These are phyloP conservation scores for Termitomyces sp. DNA, from an alignment of 768 basidiomycete genomes.

Conservation along the genomic window DNA sequence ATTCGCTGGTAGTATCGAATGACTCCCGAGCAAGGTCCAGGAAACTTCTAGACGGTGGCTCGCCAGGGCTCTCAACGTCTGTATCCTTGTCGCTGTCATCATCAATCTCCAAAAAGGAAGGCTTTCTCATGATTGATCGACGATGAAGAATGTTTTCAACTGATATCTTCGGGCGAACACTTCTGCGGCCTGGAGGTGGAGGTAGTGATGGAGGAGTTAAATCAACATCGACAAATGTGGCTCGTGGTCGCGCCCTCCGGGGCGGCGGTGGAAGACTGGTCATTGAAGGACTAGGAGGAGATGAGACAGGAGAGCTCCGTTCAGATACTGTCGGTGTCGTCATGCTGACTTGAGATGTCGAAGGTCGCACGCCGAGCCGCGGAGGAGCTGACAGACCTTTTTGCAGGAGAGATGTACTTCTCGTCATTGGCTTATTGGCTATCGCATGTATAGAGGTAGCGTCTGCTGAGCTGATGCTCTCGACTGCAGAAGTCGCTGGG, in stretches of 20 bases:
- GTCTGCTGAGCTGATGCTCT: constrained; percentile 22
- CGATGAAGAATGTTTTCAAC: constrained; percentile 42
- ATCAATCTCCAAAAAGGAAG: constrained; percentile 72
- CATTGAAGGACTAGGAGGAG: constrained; percentile 25
- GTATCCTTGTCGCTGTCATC: constrained; percentile 37
- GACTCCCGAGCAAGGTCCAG: constrained; percentile 52
- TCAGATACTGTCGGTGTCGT: constrained; percentile 23
- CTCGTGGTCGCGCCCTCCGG: constrained; percentile 35
- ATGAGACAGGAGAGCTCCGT: constrained; percentile 13
- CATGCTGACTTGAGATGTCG: constrained; percentile 33
- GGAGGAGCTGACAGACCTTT: constrained; percentile 20
- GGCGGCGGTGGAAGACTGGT: constrained; percentile 59
- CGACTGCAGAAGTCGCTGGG: constrained; percentile 22
- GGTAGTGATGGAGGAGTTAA: constrained; percentile 27
- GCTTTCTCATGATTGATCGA: constrained; percentile 60
- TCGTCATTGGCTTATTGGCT: constrained; percentile 13
- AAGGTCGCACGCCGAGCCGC: constrained; percentile 28
- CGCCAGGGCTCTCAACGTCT: constrained; percentile 22
- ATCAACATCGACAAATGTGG: constrained; percentile 20
- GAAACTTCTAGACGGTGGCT: constrained; percentile 39
- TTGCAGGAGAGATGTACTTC: constrained; percentile 20
- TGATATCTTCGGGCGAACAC: constrained; percentile 30
- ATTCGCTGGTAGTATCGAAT: constrained; percentile 41
- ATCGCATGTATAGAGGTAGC: constrained; percentile 20
- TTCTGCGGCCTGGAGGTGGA: constrained; percentile 29